These are phyloP conservation scores for Leccinum subspadiceum DNA, from an alignment of 1,284 basidiomycete species.

Conservation along the genomic window DNA sequence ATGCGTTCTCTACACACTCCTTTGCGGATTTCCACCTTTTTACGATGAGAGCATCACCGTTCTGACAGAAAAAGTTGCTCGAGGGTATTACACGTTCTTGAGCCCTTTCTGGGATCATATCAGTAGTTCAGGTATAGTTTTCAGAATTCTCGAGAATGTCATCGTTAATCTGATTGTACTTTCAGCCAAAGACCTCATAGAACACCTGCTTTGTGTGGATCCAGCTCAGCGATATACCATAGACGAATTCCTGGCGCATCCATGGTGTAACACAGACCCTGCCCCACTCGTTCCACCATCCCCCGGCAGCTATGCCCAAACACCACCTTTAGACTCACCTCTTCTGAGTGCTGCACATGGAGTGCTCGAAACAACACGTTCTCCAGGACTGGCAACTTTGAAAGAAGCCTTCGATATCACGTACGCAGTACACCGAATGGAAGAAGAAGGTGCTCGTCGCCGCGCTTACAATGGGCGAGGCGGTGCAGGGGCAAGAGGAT, in stretches of 20 bases:
- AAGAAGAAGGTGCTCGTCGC: conserved; percentile 91
- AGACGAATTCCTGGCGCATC: conserved; percentile 95
- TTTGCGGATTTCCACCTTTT: conserved; percentile 99
- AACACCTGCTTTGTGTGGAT: conserved; percentile 94
- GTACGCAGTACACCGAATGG: conserved; percentile 98
- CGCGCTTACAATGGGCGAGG: conserved; percentile 77
- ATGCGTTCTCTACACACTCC: conserved; percentile 95
- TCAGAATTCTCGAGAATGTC: not conserved
- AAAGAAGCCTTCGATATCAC: conserved; percentile 99
- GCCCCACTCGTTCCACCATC: conserved; percentile 63
- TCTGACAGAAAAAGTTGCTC: conserved; percentile 96
- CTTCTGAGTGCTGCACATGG: conserved; percentile 80
- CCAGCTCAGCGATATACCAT: conserved; percentile 95
- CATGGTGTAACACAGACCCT: conserved; percentile 83
- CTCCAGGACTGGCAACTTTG: conserved; percentile 87
- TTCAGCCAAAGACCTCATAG: conserved; percentile 92
- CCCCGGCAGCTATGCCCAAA: conserved; percentile 46
- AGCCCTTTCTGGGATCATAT: conserved; percentile 99
- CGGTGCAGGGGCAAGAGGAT: conserved; percentile 77
- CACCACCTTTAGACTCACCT: conserved; percentile 85
- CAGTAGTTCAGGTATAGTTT: conserved; percentile 63
- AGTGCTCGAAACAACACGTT: conserved; percentile 72
- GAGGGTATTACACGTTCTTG: conserved; percentile 97
- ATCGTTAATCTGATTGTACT: conserved; percentile 13
- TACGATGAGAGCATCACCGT: conserved; percentile 99